Conservation (phyloP, 768 basidiomycete genomes). For the Lentinula lateritia region DNA sequence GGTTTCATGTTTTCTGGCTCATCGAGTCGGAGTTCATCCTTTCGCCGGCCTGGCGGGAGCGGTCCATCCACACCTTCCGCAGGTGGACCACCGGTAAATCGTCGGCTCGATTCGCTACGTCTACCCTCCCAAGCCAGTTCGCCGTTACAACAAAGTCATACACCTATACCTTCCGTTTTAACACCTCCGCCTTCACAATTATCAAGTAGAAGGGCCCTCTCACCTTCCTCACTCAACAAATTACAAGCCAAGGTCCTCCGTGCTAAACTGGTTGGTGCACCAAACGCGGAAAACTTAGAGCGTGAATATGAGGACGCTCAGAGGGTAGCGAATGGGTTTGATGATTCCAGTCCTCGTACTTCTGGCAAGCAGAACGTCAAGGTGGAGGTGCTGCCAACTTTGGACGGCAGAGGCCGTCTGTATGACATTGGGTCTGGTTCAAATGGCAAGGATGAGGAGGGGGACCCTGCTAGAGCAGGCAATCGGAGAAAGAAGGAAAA, state of each 20-base stretch:
- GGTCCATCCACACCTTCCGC: constrained; percentile 27
- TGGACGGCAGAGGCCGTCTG: constrained; percentile 77
- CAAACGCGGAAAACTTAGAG: constrained; percentile 75
- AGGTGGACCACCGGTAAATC: constrained; percentile 33
- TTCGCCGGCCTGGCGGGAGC: constrained; percentile 77
- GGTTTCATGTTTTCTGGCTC: constrained; percentile 67
- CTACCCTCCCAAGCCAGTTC: constrained; percentile 56
- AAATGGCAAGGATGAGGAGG: constrained; percentile 57
- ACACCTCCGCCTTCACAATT: constrained; percentile 49
- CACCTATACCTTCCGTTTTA: constrained; percentile 89
- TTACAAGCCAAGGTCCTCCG: constrained; percentile 90
- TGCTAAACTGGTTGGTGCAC: constrained; percentile 81
- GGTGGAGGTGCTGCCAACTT: constrained; percentile 83
- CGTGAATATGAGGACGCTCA: constrained; percentile 77
- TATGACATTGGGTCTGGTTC: constrained; percentile 86
- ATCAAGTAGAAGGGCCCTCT: constrained; percentile 43
- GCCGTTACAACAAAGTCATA: constrained; percentile 57
- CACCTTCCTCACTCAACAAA: constrained; percentile 81
- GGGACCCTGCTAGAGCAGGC: constrained; percentile 60
- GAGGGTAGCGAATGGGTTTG: constrained; percentile 40
- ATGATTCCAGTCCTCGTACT: constrained; percentile 26
- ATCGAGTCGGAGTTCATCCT: constrained; percentile 81
- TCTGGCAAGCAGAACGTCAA: constrained; percentile 29
- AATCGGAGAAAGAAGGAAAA: constrained; percentile 80
- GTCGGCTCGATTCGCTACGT: constrained; percentile 57